These are phyloP conservation scores for Neoascochyta sp. DNA, from an alignment of 2,329 filamentous ascomycete genomes.

Conservation along the genomic window DNA sequence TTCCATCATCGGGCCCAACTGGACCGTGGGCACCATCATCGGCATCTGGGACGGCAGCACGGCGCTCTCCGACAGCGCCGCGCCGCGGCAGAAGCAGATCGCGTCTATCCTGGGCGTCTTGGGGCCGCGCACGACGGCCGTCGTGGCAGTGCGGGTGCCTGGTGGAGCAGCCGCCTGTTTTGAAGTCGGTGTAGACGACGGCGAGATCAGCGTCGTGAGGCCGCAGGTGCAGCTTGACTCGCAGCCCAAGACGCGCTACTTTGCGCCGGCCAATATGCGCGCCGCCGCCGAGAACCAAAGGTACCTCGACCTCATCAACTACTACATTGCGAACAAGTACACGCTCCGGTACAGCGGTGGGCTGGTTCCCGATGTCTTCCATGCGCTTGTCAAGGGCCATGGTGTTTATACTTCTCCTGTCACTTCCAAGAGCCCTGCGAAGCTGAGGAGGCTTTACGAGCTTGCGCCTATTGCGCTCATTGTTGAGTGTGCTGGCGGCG, in stretches of 20 bases:
- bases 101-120: slow-evolving; percentile 34
- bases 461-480: slow-evolving; percentile 58
- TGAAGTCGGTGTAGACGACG: slow-evolving; percentile 48
- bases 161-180: slow-evolving; percentile 45
- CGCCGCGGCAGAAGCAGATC: slow-evolving; percentile 21
- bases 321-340: slow-evolving; percentile 53
- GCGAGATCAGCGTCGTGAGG: slow-evolving; percentile 44
- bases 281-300: slow-evolving; percentile 50
- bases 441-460: slow-evolving; percentile 59
- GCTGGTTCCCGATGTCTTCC: slow-evolving; percentile 59
- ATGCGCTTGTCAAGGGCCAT: slow-evolving; percentile 59
- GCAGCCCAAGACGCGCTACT: slow-evolving; percentile 53
- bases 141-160: slow-evolving; percentile 53
- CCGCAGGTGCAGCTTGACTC: slow-evolving; percentile 39
- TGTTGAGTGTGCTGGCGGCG: slow-evolving; percentile 58
- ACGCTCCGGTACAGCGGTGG: slow-evolving; percentile 60
- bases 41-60: slow-evolving; percentile 49
- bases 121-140: slow-evolving; percentile 41
- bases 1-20: slow-evolving; percentile 50
- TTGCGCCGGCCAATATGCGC: slow-evolving; percentile 61
- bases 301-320: slow-evolving; percentile 51
- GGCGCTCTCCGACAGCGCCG: slow-evolving; percentile 16
- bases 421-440: slow-evolving; percentile 50
- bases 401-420: slow-evolving; percentile 60
- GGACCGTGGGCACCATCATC: slow-evolving; percentile 53